phyloP scores from a whole-genome alignment of 495 filamentous ascomycete species.

The Emericellopsis terricola region DNA sequence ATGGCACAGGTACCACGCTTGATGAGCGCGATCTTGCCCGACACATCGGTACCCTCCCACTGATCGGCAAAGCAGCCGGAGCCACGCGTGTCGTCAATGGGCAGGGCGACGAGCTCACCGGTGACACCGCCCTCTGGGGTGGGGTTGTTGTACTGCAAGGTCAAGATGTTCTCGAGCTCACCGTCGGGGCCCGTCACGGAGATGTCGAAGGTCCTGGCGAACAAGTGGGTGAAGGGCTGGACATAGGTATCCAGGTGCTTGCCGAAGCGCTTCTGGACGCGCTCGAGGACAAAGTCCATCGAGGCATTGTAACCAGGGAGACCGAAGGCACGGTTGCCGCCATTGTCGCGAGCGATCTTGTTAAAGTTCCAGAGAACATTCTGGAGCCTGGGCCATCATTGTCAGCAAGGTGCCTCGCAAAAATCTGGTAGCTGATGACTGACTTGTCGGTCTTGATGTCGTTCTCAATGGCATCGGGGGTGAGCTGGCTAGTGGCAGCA shows the following conservation, averaged over 20 bases:
- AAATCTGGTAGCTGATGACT: neutral
- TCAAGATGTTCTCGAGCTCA: slow-evolving; percentile 17
- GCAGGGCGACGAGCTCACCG: slow-evolving; percentile 18
- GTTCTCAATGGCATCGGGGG: neutral
- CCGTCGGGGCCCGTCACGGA: slow-evolving; percentile 13
- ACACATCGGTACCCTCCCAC: slow-evolving; percentile 18
- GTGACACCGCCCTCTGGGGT: slow-evolving; percentile 23
- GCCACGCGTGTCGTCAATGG: slow-evolving; percentile 9
- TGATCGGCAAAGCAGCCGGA: slow-evolving; percentile 17
- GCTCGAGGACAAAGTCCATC: slow-evolving; percentile 20
- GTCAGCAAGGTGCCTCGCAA: neutral
- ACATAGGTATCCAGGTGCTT: slow-evolving; percentile 13
- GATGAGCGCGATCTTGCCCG: slow-evolving; percentile 25
- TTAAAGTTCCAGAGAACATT: slow-evolving; percentile 5
- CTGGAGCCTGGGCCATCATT: neutral
- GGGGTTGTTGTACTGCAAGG: slow-evolving; percentile 22
- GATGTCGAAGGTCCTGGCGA: slow-evolving; percentile 18
- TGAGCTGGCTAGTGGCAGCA: neutral
- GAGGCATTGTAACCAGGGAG: slow-evolving; percentile 25
- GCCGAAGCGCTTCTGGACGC: slow-evolving; percentile 9
- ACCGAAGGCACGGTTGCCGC: slow-evolving; percentile 30
- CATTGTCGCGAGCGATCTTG: slow-evolving; percentile 21
- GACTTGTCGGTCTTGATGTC: slow-evolving; percentile 1
- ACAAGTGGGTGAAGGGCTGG: slow-evolving; percentile 24
- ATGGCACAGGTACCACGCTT: slow-evolving; percentile 20